Base-by-base conservation (phyloP, 257 asterid species). In the Fraxinus quadrangulata region DNA sequence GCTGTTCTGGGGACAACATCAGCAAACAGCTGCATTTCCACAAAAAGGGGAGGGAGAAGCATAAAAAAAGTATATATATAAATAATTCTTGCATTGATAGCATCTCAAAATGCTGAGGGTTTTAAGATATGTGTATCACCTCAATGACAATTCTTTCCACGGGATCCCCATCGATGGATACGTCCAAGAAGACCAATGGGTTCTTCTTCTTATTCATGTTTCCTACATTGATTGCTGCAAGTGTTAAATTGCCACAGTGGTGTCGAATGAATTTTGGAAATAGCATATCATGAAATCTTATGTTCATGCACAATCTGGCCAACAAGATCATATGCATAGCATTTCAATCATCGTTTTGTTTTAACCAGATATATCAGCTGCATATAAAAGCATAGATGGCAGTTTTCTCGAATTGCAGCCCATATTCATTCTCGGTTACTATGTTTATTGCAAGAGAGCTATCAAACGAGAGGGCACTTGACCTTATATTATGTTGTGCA, bases 1-100 rank as follows among this genome's bases (percentile, higher is more conserved):
- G 99, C 97, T 10, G 99, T 96, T 89, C 75, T 90, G 54, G 99
- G 99, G 81, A 93, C 99, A 78, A 81, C 84, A 84, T 93, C 97
- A 39, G 98, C 96, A 90, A 89, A 93, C 83, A 96, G 83, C 99
- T 96, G 90, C 88, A 85, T 81, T 45, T 7, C 71, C 71, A 79
- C 37, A 47, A 66, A 76, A 80, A 73, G 13, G 63, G 67, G 78
- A 80, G 71, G 17, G n/a, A 40, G 31, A 21, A 45, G 40, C 30
- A 28, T 6, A 40, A 40, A 26, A 56, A 30, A 11, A 33, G 45
- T 74, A 51, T 80, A 30, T 28, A 67, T 69, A 59, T 73, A 70
- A n/a, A 31, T 9, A 70, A 65, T 33, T 9, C 13, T 9, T 8
- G 11, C n/a, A 45, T 30, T 51, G 6, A 21, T 42, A 66, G n/a